Percentiles rank a stretch among this genome's conserved stretches.
Evolutionary conservation across 192 early-diverging fungal species (phyloP).

Genomic region (Pilaira anomala): DNA sequence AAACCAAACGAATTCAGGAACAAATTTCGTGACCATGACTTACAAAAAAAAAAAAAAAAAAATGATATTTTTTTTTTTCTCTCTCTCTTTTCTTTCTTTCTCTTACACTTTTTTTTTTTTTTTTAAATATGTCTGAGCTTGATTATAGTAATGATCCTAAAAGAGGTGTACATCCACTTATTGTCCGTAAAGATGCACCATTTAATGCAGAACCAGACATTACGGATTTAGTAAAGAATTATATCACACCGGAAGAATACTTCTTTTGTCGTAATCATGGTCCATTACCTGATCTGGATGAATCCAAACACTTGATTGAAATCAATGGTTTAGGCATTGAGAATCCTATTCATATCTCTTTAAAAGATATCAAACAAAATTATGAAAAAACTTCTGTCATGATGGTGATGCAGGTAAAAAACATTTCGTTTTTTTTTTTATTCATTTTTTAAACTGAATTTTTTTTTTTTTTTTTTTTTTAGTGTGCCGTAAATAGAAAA

Average conservation of each 20-base stretch:
- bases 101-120: conserved; percentile 12
- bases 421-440: neutral
- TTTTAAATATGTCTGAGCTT: conserved; percentile 22
- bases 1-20: neutral
- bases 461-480: conserved; percentile 37
- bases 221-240: conserved; percentile 54
- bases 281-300: conserved; percentile 76
- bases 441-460: neutral
- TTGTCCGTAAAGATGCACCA: conserved; percentile 65
- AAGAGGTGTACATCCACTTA: conserved; percentile 54
- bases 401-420: conserved; percentile 40
- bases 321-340: conserved; percentile 45
- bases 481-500: conserved; percentile 83
- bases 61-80: neutral
- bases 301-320: conserved; percentile 50
- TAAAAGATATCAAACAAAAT: conserved; percentile 49
- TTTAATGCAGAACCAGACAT: conserved; percentile 85
- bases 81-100: conserved; percentile 5
- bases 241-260: conserved; percentile 71
- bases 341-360: conserved; percentile 16
- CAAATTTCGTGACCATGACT: neutral
- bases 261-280: conserved; percentile 91
- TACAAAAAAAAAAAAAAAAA: too few relatives aligned
- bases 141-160: conserved; percentile 73
- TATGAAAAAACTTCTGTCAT: conserved; percentile 56